Percentiles rank a stretch among this genome's conserved stretches.
Conservation (phyloP, 2,329 filamentous ascomycete genomes). For the Colletotrichum scovillei region DNA sequence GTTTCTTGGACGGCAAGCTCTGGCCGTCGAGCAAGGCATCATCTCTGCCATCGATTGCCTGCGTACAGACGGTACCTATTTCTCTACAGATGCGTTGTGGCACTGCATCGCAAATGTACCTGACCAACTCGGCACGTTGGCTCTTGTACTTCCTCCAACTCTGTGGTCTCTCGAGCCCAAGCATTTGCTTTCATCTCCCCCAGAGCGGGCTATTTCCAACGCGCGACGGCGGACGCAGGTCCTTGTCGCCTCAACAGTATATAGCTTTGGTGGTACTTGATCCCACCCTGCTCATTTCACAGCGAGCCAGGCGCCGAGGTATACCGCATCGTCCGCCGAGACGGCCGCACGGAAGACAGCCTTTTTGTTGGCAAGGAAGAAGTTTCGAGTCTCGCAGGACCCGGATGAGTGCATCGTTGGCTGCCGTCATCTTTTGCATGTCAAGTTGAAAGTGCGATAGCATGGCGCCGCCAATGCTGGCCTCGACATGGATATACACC, state of each 20-base stretch:
- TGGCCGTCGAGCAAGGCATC: not conserved
- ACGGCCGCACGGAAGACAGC: not conserved
- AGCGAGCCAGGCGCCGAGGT: not conserved
- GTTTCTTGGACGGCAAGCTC: not conserved
- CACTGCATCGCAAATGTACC: not conserved
- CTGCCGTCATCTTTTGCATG: not conserved
- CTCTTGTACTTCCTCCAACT: not conserved
- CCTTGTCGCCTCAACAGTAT: not conserved
- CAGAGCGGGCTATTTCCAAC: not conserved
- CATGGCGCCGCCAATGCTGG: not conserved
- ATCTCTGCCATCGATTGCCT: not conserved
- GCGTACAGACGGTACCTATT: not conserved
- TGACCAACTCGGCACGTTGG: not conserved
- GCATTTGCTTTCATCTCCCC: slow-evolving; percentile 1
- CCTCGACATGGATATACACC: not conserved
- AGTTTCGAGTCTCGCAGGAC: not conserved
- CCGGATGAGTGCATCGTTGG: not conserved
- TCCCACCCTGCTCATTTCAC: too few relatives aligned
- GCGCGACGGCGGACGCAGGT: not conserved
- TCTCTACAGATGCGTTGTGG: not conserved
- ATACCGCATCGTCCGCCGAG: not conserved
- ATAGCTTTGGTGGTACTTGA: not conserved
- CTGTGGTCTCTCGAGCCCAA: not conserved
- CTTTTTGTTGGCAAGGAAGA: not conserved
- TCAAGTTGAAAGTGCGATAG: not conserved